Base-by-base conservation (phyloP, 805 yeast species). In the Tetrapisispora fleetii region DNA sequence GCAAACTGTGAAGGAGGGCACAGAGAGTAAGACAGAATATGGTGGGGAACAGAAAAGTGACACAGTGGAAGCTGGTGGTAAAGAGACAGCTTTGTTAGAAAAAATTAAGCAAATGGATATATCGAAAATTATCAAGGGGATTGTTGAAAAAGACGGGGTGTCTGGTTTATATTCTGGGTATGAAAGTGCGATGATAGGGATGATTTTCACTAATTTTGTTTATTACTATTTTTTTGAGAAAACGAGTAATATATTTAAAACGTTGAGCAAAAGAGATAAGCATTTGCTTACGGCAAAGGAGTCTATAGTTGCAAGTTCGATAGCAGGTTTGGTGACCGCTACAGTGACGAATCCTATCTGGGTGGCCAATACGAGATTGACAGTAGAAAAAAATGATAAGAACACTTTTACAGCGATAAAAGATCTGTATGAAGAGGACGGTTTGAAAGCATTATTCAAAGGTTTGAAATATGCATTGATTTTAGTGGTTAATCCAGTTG, bases 291-390 rank as follows among this genome's bases (percentile, higher is more conserved):
- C 95, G 1, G 47, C 73, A 4, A 28, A 28, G 16, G 89, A 87
- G 66, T 77, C 87, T 47, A 82, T 88, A 57, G 60, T 79, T 27
- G 79, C 97, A 2, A 99, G 97, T 8, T 80, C 90, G 0, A 75
- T 76, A 57, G 99, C 99, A 0, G 99, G 99, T 5, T 72, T 90
- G 59, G 90, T 83, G 18, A 93, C 99, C 0, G 83, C 96, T 6
- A 90, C 98, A 0, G 95, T 89, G 11, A 93, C 99, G 0, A 93
- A 93, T 64, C 99, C 99, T 13, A 93, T 93, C 50, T 93, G 99
- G 99, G 72, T 93, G 51, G 82, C 93, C 52, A 93, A 93, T 67
- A 93, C 99, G 1, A 75, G 99, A 60, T 80, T 83, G 77, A 85
- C 95, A 57, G 88, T 90, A 18, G 52, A 46, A 46, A 63, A 54